Percentiles rank a stretch among this genome's conserved stretches.
Conservation (phyloP, 1,284 basidiomycete genomes). For the Neotropicomus parvogracilis region DNA sequence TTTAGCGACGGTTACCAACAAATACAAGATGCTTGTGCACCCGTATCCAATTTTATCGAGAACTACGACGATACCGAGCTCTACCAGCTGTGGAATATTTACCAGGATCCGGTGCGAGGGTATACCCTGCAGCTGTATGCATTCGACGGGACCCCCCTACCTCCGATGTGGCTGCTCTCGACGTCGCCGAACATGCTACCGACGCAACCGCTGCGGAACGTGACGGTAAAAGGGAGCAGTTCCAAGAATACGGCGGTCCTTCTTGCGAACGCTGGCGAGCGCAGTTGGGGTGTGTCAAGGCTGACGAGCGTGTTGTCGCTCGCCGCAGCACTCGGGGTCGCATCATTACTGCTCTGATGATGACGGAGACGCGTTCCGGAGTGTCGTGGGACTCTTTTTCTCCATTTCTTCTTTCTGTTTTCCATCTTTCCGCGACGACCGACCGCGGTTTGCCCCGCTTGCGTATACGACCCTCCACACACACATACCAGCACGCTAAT, state of each 20-base stretch:
- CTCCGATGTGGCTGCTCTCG: slow-evolving; percentile 35
- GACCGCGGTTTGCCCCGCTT: slow-evolving; percentile 4
- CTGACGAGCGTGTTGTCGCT: slow-evolving; percentile 14
- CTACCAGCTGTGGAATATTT: slow-evolving; percentile 39
- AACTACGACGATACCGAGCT: slow-evolving; percentile 64
- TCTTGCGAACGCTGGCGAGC: slow-evolving; percentile 26
- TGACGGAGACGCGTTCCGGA: neutral
- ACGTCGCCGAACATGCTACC: slow-evolving; percentile 41
- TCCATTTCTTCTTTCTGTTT: too few relatives aligned
- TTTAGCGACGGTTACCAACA: slow-evolving; percentile 86
- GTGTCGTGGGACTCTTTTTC: neutral
- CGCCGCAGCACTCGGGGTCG: slow-evolving; percentile 21
- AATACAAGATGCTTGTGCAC: slow-evolving; percentile 87
- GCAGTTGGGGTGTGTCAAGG: slow-evolving; percentile 16
- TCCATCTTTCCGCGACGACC: slow-evolving; percentile 1
- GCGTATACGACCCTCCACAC: slow-evolving; percentile 10
- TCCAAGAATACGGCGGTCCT: slow-evolving; percentile 10
- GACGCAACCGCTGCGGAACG: slow-evolving; percentile 34
- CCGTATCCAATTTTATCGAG: slow-evolving; percentile 80
- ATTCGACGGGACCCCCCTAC: slow-evolving; percentile 38
- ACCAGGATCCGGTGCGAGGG: slow-evolving; percentile 36
- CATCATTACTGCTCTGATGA: slow-evolving; percentile 25
- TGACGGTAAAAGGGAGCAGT: slow-evolving; percentile 13
- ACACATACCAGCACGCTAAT: slow-evolving; percentile 28
- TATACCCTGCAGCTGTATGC: slow-evolving; percentile 41